Base-by-base conservation (phyloP, 2,329 filamentous ascomycete species). In the Penicillium brasilianum region DNA sequence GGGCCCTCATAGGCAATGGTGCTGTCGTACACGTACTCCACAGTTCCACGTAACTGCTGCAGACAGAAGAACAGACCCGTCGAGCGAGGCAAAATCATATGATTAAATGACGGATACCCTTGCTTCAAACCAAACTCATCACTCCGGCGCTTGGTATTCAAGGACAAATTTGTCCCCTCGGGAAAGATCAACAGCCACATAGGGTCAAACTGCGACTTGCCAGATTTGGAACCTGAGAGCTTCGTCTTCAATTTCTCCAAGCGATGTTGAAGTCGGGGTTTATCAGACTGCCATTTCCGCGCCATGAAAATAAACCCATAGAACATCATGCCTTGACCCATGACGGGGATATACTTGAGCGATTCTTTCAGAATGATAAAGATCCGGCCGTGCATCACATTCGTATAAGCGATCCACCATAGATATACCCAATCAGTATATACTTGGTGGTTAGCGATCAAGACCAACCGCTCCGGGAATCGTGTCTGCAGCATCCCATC, bases 1-100 rank as follows among this genome's bases (percentile, higher is more conserved):
- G 97, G 87, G 14, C 95, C 94, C 77, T 97, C 94, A 73, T 99
- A 99, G 4, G 92, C 93, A 59, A 99, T 89, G 0, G 95, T 98
- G 77, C 93, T 97, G 68, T 89, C 87, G 68, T 89, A 89, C 1
- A 89, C 78, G 81, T 84, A 88, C 28, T 87, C 84, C n/a, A 87
- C 84, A 0, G 85, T 86, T 9, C 83, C 80, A 44, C 78, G 80
- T 53, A 89, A 68, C 65, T 88, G 83, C 59, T 87, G 82, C 50
- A 89, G 70, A 69, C 86, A 88, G 72, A 88, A 88, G 41, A 83
- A 81, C 6, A 88, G 72, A 2, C 87, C 87, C 3, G 85, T 88
- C 58, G 84, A 85, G 49, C 87, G 80, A 1, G 87, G 87, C 37
- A 88, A 73, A n/a, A 89, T 78, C 61, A 83, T 78, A 67, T 89